Base-by-base conservation (phyloP, 768 basidiomycete species). In the Suillus clintonianus region DNA sequence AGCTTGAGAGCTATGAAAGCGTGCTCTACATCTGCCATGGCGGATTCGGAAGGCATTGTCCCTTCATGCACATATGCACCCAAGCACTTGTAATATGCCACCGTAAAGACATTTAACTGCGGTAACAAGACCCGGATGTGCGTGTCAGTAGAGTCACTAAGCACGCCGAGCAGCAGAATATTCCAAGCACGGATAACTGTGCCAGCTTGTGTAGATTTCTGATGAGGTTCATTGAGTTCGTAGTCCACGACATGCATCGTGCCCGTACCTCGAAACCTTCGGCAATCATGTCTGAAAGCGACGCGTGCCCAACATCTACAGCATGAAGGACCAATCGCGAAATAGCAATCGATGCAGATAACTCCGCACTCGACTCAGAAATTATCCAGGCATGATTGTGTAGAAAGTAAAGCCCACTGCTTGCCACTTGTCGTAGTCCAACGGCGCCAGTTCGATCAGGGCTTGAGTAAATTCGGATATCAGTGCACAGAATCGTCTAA, bases 1-100 rank as follows among this genome's bases (percentile, higher is more conserved):
- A 90, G 74, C 69, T 90, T 91, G 69, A 91, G 83, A 0, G 88
- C 80, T 34, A 86, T 82, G 68, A 88, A 89, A 2, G 87, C 88
- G 68, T 88, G 83, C 70, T 90, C 90, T 53, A 92, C 80, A 64
- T 89, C 88, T 0, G 81, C 78, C 39, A 83, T 82, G 6, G 82
- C 83, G 5, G 78, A 70, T 36, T 85, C 82, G 11, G 79, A 71
- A 14, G 77, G 71, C 42, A 70, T 70, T 5, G 74, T 72, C 2
- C 79, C 76, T 11, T 77, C 76, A 45, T 79, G 77, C 15, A 76
- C 70, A 62, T 80, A 82, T 5, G 71, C 64, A 30, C 80, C 77
- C 63, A 90, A 75, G 5, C 83, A 77, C 27, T 68, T 73, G 66
- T 81, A 79, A 69, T 88, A 87, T 4, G 77, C 72, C 27, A 68